Evolutionary conservation across 192 early-diverging fungal species (phyloP).

Genomic region (Backusella australiensis): DNA sequence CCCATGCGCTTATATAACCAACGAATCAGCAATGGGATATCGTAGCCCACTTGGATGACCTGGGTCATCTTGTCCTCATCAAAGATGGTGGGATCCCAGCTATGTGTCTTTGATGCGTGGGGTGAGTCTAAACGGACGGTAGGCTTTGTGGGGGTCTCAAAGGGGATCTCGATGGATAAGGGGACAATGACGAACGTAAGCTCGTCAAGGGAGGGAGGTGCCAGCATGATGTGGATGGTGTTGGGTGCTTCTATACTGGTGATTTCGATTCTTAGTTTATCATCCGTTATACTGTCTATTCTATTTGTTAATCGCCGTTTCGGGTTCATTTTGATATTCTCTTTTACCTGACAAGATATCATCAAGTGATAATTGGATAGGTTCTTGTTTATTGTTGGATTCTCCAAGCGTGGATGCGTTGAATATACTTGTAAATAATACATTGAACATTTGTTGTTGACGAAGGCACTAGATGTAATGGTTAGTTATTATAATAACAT

Average conservation of each 20-base stretch:
- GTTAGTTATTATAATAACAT: neutral
- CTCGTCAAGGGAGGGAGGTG: conserved; percentile 6
- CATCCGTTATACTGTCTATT: conserved; percentile 14
- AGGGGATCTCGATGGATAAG: conserved; percentile 19
- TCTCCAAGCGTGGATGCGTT: conserved; percentile 4
- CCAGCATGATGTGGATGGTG: conserved; percentile 20
- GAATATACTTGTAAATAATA: conserved; percentile 29
- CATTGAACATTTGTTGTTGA: conserved; percentile 37
- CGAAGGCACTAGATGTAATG: conserved; percentile 18
- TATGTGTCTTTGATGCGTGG: neutral
- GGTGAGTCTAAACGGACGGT: conserved; percentile 15
- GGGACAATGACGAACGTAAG: conserved; percentile 16
- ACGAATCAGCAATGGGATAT: conserved; percentile 13
- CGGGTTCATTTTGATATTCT: neutral
- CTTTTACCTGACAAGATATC: conserved; percentile 28
- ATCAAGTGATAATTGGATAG: conserved; percentile 15
- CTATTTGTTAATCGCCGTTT: neutral
- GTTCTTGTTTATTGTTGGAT: neutral
- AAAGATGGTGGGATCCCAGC: conserved; percentile 25
- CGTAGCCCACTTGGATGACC: conserved; percentile 14
- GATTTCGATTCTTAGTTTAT: conserved; percentile 19
- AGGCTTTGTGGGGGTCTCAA: conserved; percentile 12
- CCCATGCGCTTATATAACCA: conserved; percentile 22
- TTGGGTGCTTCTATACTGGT: conserved; percentile 17
- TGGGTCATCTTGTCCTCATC: conserved; percentile 27